phyloP scores from a whole-genome alignment of 371 early-diverging fungal genomes.

The Lichtheimia ramosa region DNA sequence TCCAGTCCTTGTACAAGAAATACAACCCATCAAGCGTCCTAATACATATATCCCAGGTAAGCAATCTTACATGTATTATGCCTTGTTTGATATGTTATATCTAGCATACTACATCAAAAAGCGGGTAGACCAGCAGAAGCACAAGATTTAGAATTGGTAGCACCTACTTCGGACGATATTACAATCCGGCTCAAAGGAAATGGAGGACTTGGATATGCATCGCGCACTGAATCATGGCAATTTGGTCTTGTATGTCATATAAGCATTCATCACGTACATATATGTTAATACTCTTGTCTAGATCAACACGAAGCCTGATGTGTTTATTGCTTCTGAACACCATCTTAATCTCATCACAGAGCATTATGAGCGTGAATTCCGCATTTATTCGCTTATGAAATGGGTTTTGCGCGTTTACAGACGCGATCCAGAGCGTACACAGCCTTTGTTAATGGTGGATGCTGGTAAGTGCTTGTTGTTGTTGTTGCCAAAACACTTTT shows the following conservation, averaged over 20 bases:
- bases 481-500: too few species aligned
- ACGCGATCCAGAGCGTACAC: slow-evolving; percentile 30
- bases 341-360: slow-evolving; percentile 27
- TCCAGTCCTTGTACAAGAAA: not conserved
- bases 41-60: slow-evolving; percentile 15
- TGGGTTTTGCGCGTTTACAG: slow-evolving; percentile 50
- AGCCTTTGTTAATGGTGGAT: slow-evolving; percentile 46
- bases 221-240: slow-evolving; percentile 25
- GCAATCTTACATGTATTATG: not conserved
- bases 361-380: slow-evolving; percentile 43
- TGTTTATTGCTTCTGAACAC: slow-evolving; percentile 39
- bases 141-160: slow-evolving; percentile 27
- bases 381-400: slow-evolving; percentile 49
- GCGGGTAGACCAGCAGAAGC: not conserved
- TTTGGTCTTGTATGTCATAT: slow-evolving; percentile 29
- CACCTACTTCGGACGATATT: slow-evolving; percentile 35
- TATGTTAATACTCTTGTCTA: slow-evolving; percentile 4
- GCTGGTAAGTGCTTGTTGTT: slow-evolving; percentile 27
- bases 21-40: slow-evolving; percentile 11
- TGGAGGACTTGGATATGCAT: slow-evolving; percentile 18
- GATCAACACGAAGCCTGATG: slow-evolving; percentile 48
- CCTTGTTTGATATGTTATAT: not conserved
- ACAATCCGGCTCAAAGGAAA: slow-evolving; percentile 23
- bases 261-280: not conserved
- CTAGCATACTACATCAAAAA: not conserved